Conservation (phyloP, 495 filamentous ascomycete species). For the Copromyces sp. region DNA sequence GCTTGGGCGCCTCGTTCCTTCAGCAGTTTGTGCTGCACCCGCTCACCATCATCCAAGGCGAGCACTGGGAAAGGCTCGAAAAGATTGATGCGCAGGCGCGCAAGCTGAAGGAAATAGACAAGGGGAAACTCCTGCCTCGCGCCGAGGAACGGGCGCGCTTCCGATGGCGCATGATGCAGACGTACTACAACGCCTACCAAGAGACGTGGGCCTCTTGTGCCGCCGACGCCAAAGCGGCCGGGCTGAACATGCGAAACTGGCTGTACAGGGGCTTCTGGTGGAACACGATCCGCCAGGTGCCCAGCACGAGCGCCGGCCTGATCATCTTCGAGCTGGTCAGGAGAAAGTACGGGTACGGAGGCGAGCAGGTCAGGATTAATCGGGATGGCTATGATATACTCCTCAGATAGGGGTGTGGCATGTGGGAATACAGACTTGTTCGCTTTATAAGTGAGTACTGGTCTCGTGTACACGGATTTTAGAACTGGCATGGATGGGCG, state of each 20-base stretch:
- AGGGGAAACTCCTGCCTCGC: slow-evolving; percentile 7
- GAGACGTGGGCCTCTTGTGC: slow-evolving; percentile 63
- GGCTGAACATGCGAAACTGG: slow-evolving; percentile 56
- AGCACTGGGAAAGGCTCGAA: slow-evolving; percentile 72
- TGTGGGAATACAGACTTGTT: neutral
- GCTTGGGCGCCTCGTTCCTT: slow-evolving; percentile 60
- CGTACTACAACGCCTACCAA: slow-evolving; percentile 67
- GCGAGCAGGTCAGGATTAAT: slow-evolving; percentile 48
- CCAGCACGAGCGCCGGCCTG: slow-evolving; percentile 78
- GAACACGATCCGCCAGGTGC: slow-evolving; percentile 70
- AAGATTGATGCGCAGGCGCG: slow-evolving; percentile 55
- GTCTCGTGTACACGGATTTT: neutral
- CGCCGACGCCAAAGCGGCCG: slow-evolving; percentile 49
- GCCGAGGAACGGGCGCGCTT: slow-evolving; percentile 11
- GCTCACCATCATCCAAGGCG: slow-evolving; percentile 58
- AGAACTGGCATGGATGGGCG: neutral
- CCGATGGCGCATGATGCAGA: slow-evolving; percentile 43
- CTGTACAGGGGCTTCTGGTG: slow-evolving; percentile 67
- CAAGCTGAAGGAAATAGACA: slow-evolving; percentile 30
- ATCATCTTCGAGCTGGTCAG: slow-evolving; percentile 85
- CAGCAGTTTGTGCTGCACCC: slow-evolving; percentile 79
- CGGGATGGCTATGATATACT: slow-evolving; percentile 67
- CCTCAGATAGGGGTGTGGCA: slow-evolving; percentile 28
- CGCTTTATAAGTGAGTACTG: neutral
- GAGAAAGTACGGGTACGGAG: slow-evolving; percentile 61